These are phyloP conservation scores for Lentinus tigrinus DNA, from an alignment of 768 basidiomycete species.

Conservation along the genomic window DNA sequence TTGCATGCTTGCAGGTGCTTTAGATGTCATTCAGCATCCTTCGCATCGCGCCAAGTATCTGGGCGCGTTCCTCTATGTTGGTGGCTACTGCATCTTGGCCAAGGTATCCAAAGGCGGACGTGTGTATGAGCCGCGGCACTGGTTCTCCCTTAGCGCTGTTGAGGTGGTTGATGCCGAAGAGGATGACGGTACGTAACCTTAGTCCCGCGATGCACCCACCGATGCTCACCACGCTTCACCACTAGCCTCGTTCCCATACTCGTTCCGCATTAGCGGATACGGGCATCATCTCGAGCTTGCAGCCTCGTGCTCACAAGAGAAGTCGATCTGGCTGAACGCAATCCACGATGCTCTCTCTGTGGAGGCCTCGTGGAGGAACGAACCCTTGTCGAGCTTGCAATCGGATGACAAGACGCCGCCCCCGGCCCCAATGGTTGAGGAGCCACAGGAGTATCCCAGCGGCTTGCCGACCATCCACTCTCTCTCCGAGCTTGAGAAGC, in stretches of 20 bases:
- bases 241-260: conserved; percentile 72
- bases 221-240: neutral
- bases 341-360: conserved; percentile 53
- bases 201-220: too few relatives aligned
- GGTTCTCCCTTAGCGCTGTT: conserved; percentile 78
- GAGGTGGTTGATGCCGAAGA: conserved; percentile 67
- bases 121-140: conserved; percentile 84
- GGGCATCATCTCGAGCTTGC: conserved; percentile 84
- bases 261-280: conserved; percentile 66
- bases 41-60: conserved; percentile 63
- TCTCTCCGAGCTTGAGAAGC: conserved; percentile 27
- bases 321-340: conserved; percentile 79
- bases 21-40: conserved; percentile 82
- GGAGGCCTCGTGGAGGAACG: conserved; percentile 49
- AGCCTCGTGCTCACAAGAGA: conserved; percentile 81
- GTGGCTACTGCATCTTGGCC: conserved; percentile 83
- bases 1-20: conserved; percentile 77
- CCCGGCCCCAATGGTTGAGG: conserved; percentile 20
- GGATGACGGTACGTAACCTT: conserved; percentile 70
- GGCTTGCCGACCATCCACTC: conserved; percentile 33
- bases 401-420: conserved; percentile 40
- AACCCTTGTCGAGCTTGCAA: conserved; percentile 64
- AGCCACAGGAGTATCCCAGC: conserved; percentile 7
- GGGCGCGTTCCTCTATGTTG: conserved; percentile 84
- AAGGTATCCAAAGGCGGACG: conserved; percentile 78